A percentile compares a stretch with the other conserved stretches of the same genome.
phyloP scores from a whole-genome alignment of 2,329 filamentous ascomycete species.

The Aspergillus sp. region DNA sequence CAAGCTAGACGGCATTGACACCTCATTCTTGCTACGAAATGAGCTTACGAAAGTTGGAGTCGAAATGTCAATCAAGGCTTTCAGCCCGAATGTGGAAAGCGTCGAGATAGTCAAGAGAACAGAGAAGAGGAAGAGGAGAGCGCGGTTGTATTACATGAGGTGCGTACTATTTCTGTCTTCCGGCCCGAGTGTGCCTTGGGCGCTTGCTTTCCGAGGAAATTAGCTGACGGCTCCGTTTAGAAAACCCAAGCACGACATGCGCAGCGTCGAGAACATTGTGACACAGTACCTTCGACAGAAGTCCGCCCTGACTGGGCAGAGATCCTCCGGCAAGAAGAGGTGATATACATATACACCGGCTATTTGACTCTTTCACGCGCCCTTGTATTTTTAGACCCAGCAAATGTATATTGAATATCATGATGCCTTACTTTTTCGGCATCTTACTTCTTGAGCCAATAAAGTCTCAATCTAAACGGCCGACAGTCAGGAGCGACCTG shows the following conservation, averaged over 20 bases:
- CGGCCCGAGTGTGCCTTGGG: background rate
- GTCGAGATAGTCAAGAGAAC: conserved; percentile 92
- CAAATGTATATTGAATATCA: conserved; percentile 29
- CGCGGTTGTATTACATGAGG: conserved; percentile 88
- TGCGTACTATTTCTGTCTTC: conserved; percentile 32
- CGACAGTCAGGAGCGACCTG: background rate
- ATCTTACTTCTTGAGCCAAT: conserved; percentile 13
- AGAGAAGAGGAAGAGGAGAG: conserved; percentile 82
- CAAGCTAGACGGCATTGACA: conserved; percentile 84
- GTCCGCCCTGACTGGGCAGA: conserved; percentile 46
- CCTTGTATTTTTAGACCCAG: conserved; percentile 36
- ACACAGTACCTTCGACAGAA: conserved; percentile 64
- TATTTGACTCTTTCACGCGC: conserved; percentile 22
- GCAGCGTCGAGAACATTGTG: conserved; percentile 81
- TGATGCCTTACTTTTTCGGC: conserved; percentile 17
- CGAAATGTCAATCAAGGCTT: conserved; percentile 98
- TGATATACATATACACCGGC: conserved; percentile 18
- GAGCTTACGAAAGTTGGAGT: conserved; percentile 84
- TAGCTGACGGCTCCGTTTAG: conserved; percentile 34
- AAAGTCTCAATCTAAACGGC: background rate
- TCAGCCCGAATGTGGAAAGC: conserved; percentile 83
- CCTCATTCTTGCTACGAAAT: conserved; percentile 82
- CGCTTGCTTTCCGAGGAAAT: conserved; percentile 2
- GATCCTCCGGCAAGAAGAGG: conserved; percentile 24
- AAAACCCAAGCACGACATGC: conserved; percentile 83